Base-by-base conservation (phyloP, 2,329 filamentous ascomycete species). In the Nigrospora oryzae region DNA sequence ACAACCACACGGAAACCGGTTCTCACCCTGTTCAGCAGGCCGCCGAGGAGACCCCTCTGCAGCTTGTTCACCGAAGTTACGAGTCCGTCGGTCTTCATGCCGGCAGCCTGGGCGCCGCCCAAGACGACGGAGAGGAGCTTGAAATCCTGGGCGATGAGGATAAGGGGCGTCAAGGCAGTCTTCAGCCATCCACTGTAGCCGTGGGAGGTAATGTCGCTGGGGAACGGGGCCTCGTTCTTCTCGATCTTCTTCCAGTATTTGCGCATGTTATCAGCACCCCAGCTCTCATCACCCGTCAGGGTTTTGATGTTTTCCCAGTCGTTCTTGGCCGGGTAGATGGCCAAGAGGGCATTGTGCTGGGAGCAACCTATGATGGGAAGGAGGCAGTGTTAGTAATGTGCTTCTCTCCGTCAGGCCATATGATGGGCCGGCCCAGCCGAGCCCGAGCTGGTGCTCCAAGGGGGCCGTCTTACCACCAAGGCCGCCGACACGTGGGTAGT, bases 301-400 rank as follows among this genome's bases (percentile, higher is more conserved):
- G 62, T 59, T 4, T 71, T 72, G 45, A 84, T 74, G 52, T 74
- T 62, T 38, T 79, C 66, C 62, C 75, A 84, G 58, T 84, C 81
- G 28, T 69, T 73, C 39, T 74, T 67, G 46, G 77, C 70, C 0
- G 81, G 79, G 47, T 79, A 73, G 23, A 82, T 65, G 14, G 73
- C 68, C 40, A 84, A 74, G 38, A 81, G 60, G 7, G 77, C 79
- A 38, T 82, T 80, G 61, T 85, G 81, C 5, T 74, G 70, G 1
- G 75, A 73, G 59, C 72, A 75, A 0, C 72, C 72, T 11, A 19
- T 40, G 23, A 7, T 7, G 23, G 23, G 23, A 28, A 10, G 23
- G 23, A 28, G 23, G 23, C 23, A 6, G 5, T 6, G 23, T 28
- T 7, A 28, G 23, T 28, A 5, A 7, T 6, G 8, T 23, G 19